Conservation (phyloP, 83 land plant genomes). For the Picea mariana region DNA sequence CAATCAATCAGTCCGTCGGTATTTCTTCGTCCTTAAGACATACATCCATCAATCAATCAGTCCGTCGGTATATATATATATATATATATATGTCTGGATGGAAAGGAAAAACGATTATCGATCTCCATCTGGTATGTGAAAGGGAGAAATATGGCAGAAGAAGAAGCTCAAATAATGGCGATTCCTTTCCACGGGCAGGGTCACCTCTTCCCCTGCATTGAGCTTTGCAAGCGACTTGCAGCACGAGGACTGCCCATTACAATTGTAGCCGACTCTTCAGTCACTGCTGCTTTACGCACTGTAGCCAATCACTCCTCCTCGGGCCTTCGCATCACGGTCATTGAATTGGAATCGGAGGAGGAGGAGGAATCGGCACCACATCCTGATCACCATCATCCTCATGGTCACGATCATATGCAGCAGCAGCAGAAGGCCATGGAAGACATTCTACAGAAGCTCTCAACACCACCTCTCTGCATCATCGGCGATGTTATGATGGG, state of each 20-base stretch:
- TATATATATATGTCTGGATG: neutral
- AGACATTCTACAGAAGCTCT: neutral
- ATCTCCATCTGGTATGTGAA: neutral
- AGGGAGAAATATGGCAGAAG: neutral
- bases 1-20: no score
- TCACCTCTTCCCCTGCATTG: slow-evolving; percentile 44
- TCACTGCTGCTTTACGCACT: slow-evolving; percentile 24
- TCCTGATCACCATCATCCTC: neutral
- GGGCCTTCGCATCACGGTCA: neutral
- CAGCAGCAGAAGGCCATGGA: neutral
- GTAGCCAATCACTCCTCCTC: slow-evolving; percentile 20
- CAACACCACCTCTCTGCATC: slow-evolving; percentile 25
- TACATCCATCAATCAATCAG: neutral
- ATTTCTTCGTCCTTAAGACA: neutral
- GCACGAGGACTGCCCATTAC: slow-evolving; percentile 23
- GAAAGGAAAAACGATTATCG: neutral
- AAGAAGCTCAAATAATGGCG: slow-evolving; percentile 25
- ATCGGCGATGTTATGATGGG: slow-evolving; percentile 44
- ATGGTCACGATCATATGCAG: no score
- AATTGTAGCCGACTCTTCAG: slow-evolving; percentile 26
- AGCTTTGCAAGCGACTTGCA: slow-evolving; percentile 46
- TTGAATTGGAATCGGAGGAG: neutral
- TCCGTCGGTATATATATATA: no score
- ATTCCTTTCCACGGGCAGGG: slow-evolving; percentile 49
- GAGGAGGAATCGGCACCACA: neutral